Conservation (phyloP, 1,139 yeast species). For the Saccharomyces hybrid region DNA sequence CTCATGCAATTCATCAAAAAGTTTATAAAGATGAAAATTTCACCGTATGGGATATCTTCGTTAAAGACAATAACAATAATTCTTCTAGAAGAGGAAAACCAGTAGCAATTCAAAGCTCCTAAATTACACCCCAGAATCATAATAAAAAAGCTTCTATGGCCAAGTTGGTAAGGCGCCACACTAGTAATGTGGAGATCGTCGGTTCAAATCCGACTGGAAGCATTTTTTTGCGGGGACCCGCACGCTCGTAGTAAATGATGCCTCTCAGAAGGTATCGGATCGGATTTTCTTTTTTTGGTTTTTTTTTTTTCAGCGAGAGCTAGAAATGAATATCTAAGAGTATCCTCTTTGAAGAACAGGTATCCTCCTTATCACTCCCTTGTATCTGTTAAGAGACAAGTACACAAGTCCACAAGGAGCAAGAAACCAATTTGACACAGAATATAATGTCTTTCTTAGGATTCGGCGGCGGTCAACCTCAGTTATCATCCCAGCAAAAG, state of each 20-base stretch:
- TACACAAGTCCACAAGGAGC: background rate
- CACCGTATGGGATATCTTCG: background rate
- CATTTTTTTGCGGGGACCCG: no score
- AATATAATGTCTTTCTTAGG: slow-evolving; percentile 68
- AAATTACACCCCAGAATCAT: background rate
- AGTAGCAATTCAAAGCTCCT: background rate
- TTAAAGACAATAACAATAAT: no score
- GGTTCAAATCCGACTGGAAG: slow-evolving; percentile 12
- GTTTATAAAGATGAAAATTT: no score
- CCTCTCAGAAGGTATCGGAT: background rate
- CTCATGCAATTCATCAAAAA: background rate
- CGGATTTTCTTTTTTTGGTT: background rate
- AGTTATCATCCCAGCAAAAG: slow-evolving; percentile 65
- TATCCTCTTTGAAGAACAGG: background rate
- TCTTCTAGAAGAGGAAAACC: background rate
- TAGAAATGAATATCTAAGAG: background rate
- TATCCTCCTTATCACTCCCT: background rate
- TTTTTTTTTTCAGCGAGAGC: background rate
- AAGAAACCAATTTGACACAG: background rate
- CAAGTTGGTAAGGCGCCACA: slow-evolving; percentile 15
- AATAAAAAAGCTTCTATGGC: slow-evolving; percentile 17
- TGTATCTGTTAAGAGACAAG: background rate
- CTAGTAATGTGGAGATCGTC: no score
- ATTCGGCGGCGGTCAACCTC: slow-evolving; percentile 74
- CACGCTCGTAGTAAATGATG: background rate